Base-by-base conservation (phyloP, 306 rosid genomes). In the Ammopiptanthus mongolicus region DNA sequence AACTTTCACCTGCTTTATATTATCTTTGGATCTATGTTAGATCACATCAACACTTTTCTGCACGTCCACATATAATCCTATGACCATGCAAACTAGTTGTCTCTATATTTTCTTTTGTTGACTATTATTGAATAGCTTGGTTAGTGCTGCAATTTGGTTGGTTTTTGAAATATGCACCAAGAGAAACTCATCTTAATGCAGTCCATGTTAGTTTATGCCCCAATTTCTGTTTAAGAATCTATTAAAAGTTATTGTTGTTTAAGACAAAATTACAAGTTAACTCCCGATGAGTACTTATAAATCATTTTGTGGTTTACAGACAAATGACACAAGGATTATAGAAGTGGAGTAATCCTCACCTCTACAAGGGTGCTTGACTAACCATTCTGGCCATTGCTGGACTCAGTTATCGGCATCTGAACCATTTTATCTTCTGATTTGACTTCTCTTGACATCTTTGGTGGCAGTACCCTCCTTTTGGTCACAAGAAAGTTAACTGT, bases 261-360 rank as follows among this genome's bases (percentile, higher is more conserved):
- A 7, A 34, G 42, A 64, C 29, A 42, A 15, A 31, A 17, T 34
- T 61, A 34, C 56, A 68, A 28, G 19, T 74, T 67, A 25, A 21
- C 41, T 64, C 22, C 5, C 33, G 10, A 21, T 57, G 73, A 64
- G 21, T 64, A 21, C 36, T 63, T 36, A 56, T 12, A 18, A 59
- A 52, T 39, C 1, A 71, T 31, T 59, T 56, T 76, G 28, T 71
- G 60, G 11, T 82, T 79, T 67, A 41, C 90, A 89, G 91, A 87
- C 39, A 71, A 57, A 53, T 82, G 85, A 78, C 0, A 39, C 68
- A 64, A 31, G 55, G 62, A 53, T 78, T 74, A 42, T 44, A 62
- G 33, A 41, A 78, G 22, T 66, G 66, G 67, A 61, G 77, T 21
- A 68, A 34, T 50, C 64, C 31, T 61, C 21, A 60, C 37, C 37